Conservation (phyloP, 1,284 basidiomycete genomes). For the Fomitopsis schrenkii region DNA sequence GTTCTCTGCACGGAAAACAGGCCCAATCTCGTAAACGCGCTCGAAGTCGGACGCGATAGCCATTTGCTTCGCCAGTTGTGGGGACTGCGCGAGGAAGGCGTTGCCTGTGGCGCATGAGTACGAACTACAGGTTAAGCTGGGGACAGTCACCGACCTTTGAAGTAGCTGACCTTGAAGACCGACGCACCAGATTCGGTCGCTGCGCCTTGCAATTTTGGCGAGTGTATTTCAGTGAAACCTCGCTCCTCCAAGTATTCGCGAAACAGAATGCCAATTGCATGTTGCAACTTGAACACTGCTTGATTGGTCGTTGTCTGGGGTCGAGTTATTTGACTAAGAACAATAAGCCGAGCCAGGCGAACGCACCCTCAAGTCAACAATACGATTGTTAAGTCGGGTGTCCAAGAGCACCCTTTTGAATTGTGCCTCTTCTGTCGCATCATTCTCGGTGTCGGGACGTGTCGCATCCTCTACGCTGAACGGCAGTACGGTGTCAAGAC, state of each 20-base stretch:
- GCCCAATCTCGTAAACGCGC: conserved; percentile 95
- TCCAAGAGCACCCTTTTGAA: conserved; percentile 80
- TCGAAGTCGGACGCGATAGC: conserved; percentile 98
- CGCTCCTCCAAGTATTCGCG: conserved; percentile 76
- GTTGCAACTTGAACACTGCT: conserved; percentile 92
- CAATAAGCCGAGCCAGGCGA: not conserved
- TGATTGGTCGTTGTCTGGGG: conserved; percentile 90
- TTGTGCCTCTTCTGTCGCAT: conserved; percentile 57
- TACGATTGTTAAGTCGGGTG: conserved; percentile 93
- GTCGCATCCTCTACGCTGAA: conserved; percentile 95
- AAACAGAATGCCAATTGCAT: conserved; percentile 87
- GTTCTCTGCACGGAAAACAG: conserved; percentile 98
- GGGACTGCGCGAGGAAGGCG: conserved; percentile 95
- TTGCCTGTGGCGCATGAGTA: conserved; percentile 45
- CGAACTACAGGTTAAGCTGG: not conserved
- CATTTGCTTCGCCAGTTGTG: conserved; percentile 99
- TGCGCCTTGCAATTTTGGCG: conserved; percentile 95
- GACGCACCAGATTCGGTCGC: conserved; percentile 96
- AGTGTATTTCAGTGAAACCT: conserved; percentile 94
- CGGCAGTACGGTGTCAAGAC: conserved; percentile 77
- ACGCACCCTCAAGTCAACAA: conserved; percentile 88
- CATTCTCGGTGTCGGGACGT: conserved; percentile 76
- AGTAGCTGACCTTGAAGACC: conserved; percentile 98
- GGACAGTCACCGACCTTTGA: conserved; percentile 68
- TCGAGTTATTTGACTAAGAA: not conserved